Evolutionary conservation across 2,329 filamentous ascomycete genomes (phyloP), one percentile per base, ranked within the genome.

Genomic region (Nigrospora sphaerica): DNA sequence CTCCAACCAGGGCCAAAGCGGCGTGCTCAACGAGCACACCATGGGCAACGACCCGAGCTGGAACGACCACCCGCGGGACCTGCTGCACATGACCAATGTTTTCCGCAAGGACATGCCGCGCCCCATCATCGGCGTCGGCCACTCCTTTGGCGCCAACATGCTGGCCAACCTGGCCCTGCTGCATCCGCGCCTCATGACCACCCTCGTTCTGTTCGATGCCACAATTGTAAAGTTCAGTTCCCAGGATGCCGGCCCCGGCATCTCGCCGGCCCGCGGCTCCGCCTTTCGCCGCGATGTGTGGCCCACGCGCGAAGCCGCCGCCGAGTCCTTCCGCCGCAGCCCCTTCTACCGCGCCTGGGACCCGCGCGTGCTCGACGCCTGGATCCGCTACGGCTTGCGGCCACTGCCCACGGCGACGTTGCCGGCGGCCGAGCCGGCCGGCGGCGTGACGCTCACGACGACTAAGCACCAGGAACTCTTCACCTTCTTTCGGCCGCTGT

Each of bases 391-490:
- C 59, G 91, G 90, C 12, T 69, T 96, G n/a, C 78, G 86, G n/a
- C 75, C 85, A 14, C 71, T 83, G 2, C 86, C 88, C 2, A 89
- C 86, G 0, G 57, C 60, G 9, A 58, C 83, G 14, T 77, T 81
- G 60, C 78, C 80, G 0, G n/a, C 28, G n/a, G 19, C 14, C 2
- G 59, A 59, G 12, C 42, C 52, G 44, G 61, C 61, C 18, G 65
- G 67, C 14, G 67, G 74, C 32, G 84, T 90, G 1, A 92, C 88
- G 0, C 73, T 93, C 3, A 78, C 80, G 2, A 97, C 92, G 1
- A 85, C 88, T 1, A 89, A 91, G 57, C 86, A 95, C 63, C 88
- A 95, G 61, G 89, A 95, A 69, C 86, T 93, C 46, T 84, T 88
- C 58, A 89, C 83, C 1, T 93, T 85, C 62, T 67, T 87, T 52